Percentiles rank a stretch among this genome's conserved stretches.
Conservation (phyloP, 2,329 filamentous ascomycete genomes). For the Alternaria gansuensis region DNA sequence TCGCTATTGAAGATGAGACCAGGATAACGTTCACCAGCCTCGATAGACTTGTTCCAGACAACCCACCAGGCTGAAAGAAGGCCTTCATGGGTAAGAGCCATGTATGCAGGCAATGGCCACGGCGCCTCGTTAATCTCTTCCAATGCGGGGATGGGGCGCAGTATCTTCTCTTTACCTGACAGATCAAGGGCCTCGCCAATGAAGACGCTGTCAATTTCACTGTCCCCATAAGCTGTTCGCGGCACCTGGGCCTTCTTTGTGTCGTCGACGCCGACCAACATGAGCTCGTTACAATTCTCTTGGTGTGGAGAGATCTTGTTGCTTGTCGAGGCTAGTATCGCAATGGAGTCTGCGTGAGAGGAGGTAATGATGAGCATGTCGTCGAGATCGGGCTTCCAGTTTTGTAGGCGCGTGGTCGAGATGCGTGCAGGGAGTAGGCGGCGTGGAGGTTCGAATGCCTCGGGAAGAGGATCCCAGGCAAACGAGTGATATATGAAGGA, state of each 20-base stretch:
- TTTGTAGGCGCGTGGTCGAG: slow-evolving; percentile 76
- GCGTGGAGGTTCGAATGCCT: slow-evolving; percentile 62
- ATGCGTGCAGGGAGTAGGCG: slow-evolving; percentile 73
- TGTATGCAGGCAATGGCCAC: slow-evolving; percentile 81
- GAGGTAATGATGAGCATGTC: slow-evolving; percentile 85
- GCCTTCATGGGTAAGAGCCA: slow-evolving; percentile 89
- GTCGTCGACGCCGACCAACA: slow-evolving; percentile 77
- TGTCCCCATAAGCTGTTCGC: slow-evolving; percentile 37
- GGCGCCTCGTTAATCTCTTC: slow-evolving; percentile 80
- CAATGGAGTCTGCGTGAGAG: slow-evolving; percentile 80
- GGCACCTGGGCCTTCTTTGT: slow-evolving; percentile 74
- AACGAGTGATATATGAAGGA: slow-evolving; percentile 78
- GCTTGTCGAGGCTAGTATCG: slow-evolving; percentile 78
- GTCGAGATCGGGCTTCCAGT: slow-evolving; percentile 81
- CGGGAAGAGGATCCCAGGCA: slow-evolving; percentile 59
- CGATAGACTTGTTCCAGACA: slow-evolving; percentile 86
- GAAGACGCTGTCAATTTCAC: slow-evolving; percentile 72
- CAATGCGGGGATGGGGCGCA: slow-evolving; percentile 78
- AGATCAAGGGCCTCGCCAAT: slow-evolving; percentile 85
- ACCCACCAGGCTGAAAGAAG: slow-evolving; percentile 89
- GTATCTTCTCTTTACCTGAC: slow-evolving; percentile 80
- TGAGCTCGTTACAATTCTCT: slow-evolving; percentile 73
- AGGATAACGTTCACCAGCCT: slow-evolving; percentile 75
- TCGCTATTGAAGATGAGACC: slow-evolving; percentile 65
- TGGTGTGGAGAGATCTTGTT: slow-evolving; percentile 70